phyloP scores from a whole-genome alignment of 306 rosid species.

The Trifolium fragiferum region DNA sequence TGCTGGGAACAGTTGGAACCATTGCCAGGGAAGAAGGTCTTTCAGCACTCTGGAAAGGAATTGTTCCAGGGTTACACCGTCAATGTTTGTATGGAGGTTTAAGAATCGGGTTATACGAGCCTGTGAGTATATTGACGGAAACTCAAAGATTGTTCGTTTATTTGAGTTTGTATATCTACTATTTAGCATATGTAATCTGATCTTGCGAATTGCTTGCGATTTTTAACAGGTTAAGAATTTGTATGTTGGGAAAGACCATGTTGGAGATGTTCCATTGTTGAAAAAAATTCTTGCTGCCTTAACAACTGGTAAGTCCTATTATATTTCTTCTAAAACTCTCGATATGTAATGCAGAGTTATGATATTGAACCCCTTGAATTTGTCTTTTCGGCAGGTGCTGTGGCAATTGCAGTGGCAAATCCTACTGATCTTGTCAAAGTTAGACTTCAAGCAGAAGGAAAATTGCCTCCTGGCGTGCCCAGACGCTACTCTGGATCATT shows the following conservation, averaged over 20 bases:
- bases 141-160: neutral
- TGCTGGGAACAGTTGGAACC: conserved; percentile 92
- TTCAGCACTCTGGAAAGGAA: conserved; percentile 89
- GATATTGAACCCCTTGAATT: neutral
- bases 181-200: conserved; percentile 39
- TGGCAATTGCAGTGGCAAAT: conserved; percentile 83
- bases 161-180: conserved; percentile 28
- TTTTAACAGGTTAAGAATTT: conserved; percentile 73
- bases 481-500: conserved; percentile 92
- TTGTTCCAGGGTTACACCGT: conserved; percentile 92
- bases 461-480: conserved; percentile 83
- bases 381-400: conserved; percentile 65
- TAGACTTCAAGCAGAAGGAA: conserved; percentile 97
- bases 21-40: conserved; percentile 98
- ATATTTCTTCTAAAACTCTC: conserved; percentile 28
- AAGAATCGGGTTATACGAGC: conserved; percentile 92
- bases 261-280: conserved; percentile 87
- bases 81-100: conserved; percentile 91
- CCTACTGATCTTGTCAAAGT: conserved; percentile 98
- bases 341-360: conserved; percentile 14
- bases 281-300: conserved; percentile 93
- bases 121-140: conserved; percentile 59
- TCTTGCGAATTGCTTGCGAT: conserved; percentile 28
- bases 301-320: conserved; percentile 75
- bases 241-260: conserved; percentile 81